Base-by-base conservation (phyloP, 768 basidiomycete species). In the Pulveroboletus sp. region DNA sequence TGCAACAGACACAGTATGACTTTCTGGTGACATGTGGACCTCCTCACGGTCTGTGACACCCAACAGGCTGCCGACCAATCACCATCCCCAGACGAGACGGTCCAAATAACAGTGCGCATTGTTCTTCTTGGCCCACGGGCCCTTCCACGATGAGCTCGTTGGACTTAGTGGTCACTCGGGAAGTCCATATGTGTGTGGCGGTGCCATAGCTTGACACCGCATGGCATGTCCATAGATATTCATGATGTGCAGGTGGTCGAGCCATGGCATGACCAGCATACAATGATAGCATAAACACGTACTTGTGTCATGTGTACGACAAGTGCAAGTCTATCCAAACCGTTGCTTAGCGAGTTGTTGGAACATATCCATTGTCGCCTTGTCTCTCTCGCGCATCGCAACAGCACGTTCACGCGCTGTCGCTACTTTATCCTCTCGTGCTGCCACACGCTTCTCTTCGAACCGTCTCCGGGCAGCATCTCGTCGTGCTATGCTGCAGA, bases 301-400 rank as follows among this genome's bases (percentile, higher is more conserved):
- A 53, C 62, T 61, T 41, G 9, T 26, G 15, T 11, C 3, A 18
- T 8, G 17, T 21, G 21, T 21, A 21, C 21, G n/a, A 41, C 27
- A n/a, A 14, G 30, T 0, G 14, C 1, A 7, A n/a, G 10, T n/a
- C 24, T 35, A 45, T 17, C 43, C 43, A n/a, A 89, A 95, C 49
- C 88, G 74, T 61, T 88, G 77, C 65, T 88, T 92, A n/a, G 93
- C 93, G 64, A 95, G 71, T 57, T 86, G 82, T 69, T 89, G 89
- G 69, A 96, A 93, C 92, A 93, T 94, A 50, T 91, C 91, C 91
- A 97, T 97, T 0, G 92, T 96, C 15, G 83, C 88, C 65, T 83
- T 84, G 60, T 96, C 93, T 63, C 89, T 93, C 62, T 86, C 83
- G 58, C 78, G 82, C 50, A 82, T 73, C 6, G 78, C 82, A 21